phyloP scores from a whole-genome alignment of 2,329 filamentous ascomycete genomes.

The Cordyceps cateniannulata region DNA sequence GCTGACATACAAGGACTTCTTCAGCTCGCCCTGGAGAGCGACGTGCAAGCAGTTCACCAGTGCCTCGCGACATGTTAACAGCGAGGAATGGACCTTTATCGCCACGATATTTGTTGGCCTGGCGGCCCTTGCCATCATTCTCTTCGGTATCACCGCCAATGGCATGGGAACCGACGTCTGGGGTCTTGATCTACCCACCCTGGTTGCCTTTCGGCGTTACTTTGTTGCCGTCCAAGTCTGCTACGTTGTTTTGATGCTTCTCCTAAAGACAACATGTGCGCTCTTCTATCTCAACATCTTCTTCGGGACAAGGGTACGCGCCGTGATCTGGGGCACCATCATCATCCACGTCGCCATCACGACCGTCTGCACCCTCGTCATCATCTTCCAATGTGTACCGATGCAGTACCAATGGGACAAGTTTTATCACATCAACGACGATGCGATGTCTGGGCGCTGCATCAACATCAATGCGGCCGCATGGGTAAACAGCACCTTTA shows the following conservation, averaged over 20 bases:
- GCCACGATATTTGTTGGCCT: constrained; percentile 22
- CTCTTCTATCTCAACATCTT: constrained; percentile 47
- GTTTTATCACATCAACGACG: constrained; percentile 31
- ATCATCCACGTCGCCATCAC: constrained; percentile 28
- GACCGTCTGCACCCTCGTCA: constrained; percentile 29
- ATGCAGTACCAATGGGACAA: constrained; percentile 41
- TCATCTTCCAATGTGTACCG: constrained; percentile 40
- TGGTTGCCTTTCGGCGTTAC: constrained; percentile 33
- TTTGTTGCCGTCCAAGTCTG: constrained; percentile 32
- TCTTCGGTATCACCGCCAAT: constrained; percentile 23
- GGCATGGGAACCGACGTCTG: constrained; percentile 41
- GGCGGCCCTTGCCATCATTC: constrained; percentile 23
- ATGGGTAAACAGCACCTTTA: constrained; percentile 40
- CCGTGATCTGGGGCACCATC: constrained; percentile 31
- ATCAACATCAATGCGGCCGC: constrained; percentile 37
- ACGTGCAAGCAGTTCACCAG: constrained; percentile 28
- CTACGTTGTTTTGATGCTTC: constrained; percentile 35
- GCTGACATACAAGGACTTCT: constrained; percentile 24
- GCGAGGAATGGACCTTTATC: constrained; percentile 31
- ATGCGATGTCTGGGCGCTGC: constrained; percentile 36
- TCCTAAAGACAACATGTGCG: constrained; percentile 41
- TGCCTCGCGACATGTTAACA: constrained; percentile 21
- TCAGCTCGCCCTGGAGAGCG: constrained; percentile 16
- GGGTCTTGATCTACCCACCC: constrained; percentile 31
- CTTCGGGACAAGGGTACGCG: constrained; percentile 27